A percentile compares a stretch with the other conserved stretches of the same genome.
These are phyloP conservation scores for Collariella sp. DNA, from an alignment of 495 filamentous ascomycete genomes.

Conservation along the genomic window DNA sequence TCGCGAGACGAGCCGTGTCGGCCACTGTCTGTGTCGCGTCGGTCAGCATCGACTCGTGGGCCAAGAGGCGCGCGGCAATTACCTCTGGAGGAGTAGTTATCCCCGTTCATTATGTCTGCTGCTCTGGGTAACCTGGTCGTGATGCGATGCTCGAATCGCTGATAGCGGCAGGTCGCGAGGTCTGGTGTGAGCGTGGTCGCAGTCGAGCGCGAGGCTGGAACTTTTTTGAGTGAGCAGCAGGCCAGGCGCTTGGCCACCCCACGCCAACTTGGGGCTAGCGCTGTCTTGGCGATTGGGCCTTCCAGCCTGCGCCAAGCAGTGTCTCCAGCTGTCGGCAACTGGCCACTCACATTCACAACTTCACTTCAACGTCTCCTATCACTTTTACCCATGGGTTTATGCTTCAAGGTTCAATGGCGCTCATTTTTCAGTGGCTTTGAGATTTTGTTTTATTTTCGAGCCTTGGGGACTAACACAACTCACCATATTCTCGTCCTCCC, in stretches of 20 bases:
- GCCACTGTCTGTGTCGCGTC: conserved; percentile 44
- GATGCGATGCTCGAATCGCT: conserved; percentile 11
- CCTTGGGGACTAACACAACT: too few species aligned
- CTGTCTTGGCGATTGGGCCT: neutral
- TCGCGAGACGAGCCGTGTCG: conserved; percentile 62
- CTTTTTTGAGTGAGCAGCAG: conserved; percentile 23
- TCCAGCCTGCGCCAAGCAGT: neutral
- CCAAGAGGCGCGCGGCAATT: conserved; percentile 21
- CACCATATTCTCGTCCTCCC: too few species aligned
- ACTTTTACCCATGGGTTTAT: neutral
- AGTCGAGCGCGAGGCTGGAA: conserved; percentile 32
- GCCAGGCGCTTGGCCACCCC: conserved; percentile 9
- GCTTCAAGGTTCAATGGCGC: too few species aligned
- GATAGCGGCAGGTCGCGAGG: neutral
- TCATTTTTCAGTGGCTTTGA: too few species aligned
- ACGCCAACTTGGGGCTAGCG: conserved; percentile 15
- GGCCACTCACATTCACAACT: neutral
- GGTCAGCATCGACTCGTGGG: conserved; percentile 22
- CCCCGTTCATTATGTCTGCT: conserved; percentile 69
- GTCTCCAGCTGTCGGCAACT: neutral
- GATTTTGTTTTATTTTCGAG: too few species aligned
- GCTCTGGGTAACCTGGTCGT: neutral
- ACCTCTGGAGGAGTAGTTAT: conserved; percentile 77
- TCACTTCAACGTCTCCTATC: too few species aligned
- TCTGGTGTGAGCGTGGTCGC: conserved; percentile 1